Conservation (phyloP, 768 basidiomycete genomes). For the Ephemerocybe angulata region DNA sequence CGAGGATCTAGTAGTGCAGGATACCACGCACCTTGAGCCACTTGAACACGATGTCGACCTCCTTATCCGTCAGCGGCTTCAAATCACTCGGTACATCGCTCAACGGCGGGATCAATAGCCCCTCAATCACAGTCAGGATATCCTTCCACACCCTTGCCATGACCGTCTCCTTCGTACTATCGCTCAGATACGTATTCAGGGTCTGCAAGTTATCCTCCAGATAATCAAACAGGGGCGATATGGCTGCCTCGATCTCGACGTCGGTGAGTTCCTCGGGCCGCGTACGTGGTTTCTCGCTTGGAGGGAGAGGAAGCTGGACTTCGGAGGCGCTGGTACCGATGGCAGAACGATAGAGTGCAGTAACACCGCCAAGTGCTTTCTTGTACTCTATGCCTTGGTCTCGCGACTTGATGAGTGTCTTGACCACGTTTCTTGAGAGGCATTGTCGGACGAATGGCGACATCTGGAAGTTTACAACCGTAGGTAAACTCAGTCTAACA, state of each 20-base stretch:
- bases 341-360: constrained; percentile 78
- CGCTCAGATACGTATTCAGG: constrained; percentile 82
- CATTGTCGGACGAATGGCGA: constrained; percentile 88
- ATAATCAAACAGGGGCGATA: constrained; percentile 90
- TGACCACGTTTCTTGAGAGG: constrained; percentile 72
- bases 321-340: constrained; percentile 64
- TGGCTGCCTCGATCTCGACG: constrained; percentile 91
- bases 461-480: constrained; percentile 59
- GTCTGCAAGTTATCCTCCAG: constrained; percentile 91
- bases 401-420: constrained; percentile 67
- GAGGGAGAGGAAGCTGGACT: constrained; percentile 73
- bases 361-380: constrained; percentile 80
- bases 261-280: constrained; percentile 83
- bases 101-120: constrained; percentile 84
- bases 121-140: constrained; percentile 80
- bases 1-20: too few species aligned
- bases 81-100: constrained; percentile 83
- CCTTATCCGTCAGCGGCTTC: constrained; percentile 91
- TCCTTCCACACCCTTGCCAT: constrained; percentile 97
- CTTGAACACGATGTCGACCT: constrained; percentile 98
- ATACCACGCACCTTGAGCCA: constrained; percentile 89
- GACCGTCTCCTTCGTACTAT: constrained; percentile 84
- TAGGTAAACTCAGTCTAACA: background rate
- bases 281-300: constrained; percentile 70
- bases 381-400: constrained; percentile 72